Evolutionary conservation across 495 filamentous ascomycete species (phyloP).

Genomic region (Neurospora sp.): DNA sequence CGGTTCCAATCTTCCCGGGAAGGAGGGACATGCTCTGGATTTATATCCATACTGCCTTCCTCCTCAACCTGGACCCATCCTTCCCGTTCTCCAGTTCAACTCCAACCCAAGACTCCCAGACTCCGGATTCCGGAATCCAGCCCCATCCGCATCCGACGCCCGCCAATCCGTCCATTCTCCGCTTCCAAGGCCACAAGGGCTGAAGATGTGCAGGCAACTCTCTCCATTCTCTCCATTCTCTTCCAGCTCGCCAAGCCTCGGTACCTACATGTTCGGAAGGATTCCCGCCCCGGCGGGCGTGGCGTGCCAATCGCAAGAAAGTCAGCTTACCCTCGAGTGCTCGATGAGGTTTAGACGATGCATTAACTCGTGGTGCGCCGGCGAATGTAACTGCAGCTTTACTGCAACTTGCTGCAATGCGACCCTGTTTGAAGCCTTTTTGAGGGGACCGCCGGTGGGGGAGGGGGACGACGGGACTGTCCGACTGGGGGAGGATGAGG

Average conservation of each 20-base stretch:
- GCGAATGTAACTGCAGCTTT: background rate
- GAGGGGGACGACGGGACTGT: background rate
- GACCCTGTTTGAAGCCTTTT: too few relatives aligned
- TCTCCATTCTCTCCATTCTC: background rate
- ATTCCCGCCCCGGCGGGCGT: background rate
- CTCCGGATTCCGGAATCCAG: background rate
- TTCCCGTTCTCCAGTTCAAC: background rate
- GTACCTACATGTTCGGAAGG: background rate
- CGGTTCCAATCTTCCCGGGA: background rate
- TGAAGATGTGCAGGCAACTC: background rate
- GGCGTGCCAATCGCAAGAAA: background rate
- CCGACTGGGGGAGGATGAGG: background rate
- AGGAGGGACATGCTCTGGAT: background rate
- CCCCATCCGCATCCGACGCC: background rate
- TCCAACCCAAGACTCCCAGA: background rate
- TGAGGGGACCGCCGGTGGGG: background rate
- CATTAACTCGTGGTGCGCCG: background rate
- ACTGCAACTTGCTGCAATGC: background rate
- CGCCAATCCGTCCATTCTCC: background rate
- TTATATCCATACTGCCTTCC: background rate
- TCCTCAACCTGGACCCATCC: background rate
- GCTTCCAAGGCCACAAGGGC: background rate
- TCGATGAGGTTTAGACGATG: background rate
- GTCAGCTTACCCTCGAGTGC: background rate
- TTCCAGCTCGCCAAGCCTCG: background rate